These are phyloP conservation scores for Cinnamomum micranthum DNA, from an alignment of 164 flowering plant species.

Conservation along the genomic window DNA sequence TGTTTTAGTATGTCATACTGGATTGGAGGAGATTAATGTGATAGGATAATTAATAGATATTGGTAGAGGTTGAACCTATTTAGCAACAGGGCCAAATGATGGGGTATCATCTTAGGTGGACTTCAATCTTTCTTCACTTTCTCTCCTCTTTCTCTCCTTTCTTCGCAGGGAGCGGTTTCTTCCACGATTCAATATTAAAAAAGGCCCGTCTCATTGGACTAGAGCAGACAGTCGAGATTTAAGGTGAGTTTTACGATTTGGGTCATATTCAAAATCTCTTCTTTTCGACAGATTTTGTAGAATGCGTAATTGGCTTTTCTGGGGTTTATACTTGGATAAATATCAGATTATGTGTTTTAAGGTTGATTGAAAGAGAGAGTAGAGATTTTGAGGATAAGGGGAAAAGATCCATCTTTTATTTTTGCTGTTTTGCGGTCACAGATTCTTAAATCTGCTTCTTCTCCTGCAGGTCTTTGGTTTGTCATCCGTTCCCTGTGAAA, in stretches of 20 bases:
- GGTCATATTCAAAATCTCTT: constrained; percentile 2
- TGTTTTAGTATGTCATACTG: too few species aligned
- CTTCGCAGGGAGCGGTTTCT: too few species aligned
- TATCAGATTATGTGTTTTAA: not conserved
- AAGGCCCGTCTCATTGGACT: not conserved
- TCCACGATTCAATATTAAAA: too few species aligned
- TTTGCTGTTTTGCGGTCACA: not conserved
- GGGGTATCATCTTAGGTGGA: too few species aligned
- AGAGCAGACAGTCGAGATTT: not conserved
- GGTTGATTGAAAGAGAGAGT: not conserved
- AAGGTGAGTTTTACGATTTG: constrained; percentile 7
- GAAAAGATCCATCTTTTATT: not conserved
- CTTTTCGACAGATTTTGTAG: not conserved
- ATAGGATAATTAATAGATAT: too few species aligned
- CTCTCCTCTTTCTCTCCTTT: not conserved
- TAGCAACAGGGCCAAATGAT: too few species aligned
- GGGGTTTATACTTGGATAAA: not conserved
- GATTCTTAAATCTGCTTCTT: not conserved
- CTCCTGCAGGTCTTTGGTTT: not conserved
- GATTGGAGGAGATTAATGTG: too few species aligned
- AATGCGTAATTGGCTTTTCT: not conserved
- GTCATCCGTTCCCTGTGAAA: not conserved
- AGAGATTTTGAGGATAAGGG: not conserved
- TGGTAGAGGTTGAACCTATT: too few species aligned
- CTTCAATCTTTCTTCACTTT: too few species aligned